These are phyloP conservation scores for Backusella sp. DNA, from an alignment of 192 early-diverging fungal genomes.

Conservation along the genomic window DNA sequence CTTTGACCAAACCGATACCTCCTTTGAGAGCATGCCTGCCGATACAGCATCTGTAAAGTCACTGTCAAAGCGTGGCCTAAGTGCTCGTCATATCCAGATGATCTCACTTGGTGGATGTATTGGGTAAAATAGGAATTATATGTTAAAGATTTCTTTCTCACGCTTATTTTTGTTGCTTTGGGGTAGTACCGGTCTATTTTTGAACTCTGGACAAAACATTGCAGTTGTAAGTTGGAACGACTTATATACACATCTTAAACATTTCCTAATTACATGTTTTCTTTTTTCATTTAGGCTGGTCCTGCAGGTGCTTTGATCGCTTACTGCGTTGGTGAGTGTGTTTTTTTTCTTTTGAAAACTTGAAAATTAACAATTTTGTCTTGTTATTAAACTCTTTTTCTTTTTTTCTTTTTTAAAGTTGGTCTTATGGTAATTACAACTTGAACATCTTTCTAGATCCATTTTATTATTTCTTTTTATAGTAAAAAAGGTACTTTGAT, in stretches of 20 bases:
- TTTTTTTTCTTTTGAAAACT: not conserved
- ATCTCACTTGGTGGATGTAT: conserved; percentile 36
- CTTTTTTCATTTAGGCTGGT: conserved; percentile 52
- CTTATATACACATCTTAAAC: not conserved
- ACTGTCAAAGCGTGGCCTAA: conserved; percentile 14
- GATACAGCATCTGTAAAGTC: not conserved
- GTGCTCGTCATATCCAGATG: conserved; percentile 35
- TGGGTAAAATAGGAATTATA: conserved; percentile 15
- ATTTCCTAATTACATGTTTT: not conserved
- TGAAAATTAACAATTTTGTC: no score
- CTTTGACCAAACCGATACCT: not conserved
- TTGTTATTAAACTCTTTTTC: no score
- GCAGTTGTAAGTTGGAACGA: conserved; percentile 32
- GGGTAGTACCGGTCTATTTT: conserved; percentile 64
- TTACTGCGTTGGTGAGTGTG: conserved; percentile 38
- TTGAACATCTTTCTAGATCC: not conserved
- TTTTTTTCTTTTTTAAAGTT: conserved; percentile 28
- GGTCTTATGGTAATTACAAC: conserved; percentile 53
- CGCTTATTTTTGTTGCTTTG: not conserved
- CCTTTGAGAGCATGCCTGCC: not conserved
- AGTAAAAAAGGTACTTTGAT: not conserved
- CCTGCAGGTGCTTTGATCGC: conserved; percentile 73
- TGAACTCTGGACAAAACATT: conserved; percentile 64
- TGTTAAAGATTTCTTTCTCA: not conserved
- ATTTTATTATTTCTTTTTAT: not conserved